Percentiles rank a stretch among this genome's conserved stretches.
Conservation (phyloP, 257 asterid genomes). For the Solanum medicagineum region DNA sequence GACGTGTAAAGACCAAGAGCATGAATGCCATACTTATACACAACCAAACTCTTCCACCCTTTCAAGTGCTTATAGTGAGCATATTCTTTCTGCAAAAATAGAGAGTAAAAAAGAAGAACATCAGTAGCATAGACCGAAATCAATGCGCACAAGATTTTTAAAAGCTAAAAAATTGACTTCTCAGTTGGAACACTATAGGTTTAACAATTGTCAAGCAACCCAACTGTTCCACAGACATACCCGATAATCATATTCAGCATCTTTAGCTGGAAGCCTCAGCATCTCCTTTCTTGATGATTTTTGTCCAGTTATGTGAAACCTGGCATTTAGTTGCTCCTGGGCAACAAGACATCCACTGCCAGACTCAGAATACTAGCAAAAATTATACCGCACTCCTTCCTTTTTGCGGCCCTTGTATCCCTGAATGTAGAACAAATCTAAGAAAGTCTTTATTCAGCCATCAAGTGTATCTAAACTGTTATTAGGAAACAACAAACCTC, state of each 20-base stretch:
- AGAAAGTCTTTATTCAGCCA: background rate
- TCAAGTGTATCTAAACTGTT: background rate
- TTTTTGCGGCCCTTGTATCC: slow-evolving; percentile 45
- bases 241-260: slow-evolving; percentile 36
- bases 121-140: background rate
- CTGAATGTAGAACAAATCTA: slow-evolving; percentile 17
- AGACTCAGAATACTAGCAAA: slow-evolving; percentile 14
- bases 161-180: background rate
- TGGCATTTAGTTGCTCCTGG: slow-evolving; percentile 62
- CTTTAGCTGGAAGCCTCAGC: slow-evolving; percentile 19
- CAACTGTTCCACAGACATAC: slow-evolving; percentile 6
- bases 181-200: background rate
- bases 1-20: slow-evolving; percentile 68
- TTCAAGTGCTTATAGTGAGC: slow-evolving; percentile 44
- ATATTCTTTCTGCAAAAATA: slow-evolving; percentile 41
- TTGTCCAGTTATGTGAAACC: slow-evolving; percentile 44
- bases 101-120: background rate
- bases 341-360: slow-evolving; percentile 38
- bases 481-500: slow-evolving; percentile 26
- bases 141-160: background rate
- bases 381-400: slow-evolving; percentile 16
- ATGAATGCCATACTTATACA: slow-evolving; percentile 58
- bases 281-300: slow-evolving; percentile 25
- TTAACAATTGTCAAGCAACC: background rate
- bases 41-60: slow-evolving; percentile 52